Base-by-base conservation (phyloP, 768 basidiomycete genomes). In the Leccinum incarnatum region DNA sequence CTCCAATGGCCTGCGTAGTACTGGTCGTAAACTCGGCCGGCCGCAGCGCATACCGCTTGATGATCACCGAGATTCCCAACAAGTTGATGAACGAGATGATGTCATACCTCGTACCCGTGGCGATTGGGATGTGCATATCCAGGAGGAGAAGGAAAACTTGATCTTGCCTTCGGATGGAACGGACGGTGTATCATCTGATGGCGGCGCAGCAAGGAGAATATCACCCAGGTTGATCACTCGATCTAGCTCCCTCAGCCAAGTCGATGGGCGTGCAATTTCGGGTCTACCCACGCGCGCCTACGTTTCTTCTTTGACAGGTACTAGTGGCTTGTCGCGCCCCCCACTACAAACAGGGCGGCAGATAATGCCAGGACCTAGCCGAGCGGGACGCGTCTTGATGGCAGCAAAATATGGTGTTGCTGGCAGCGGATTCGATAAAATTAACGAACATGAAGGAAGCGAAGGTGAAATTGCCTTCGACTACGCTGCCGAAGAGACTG, bases 361-460 rank as follows among this genome's bases (percentile, higher is more conserved):
- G 60, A 76, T 80, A 55, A 66, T 75, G 40, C 75, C 81, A 2
- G 79, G 78, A 23, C 74, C 78, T 30, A 78, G 67, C 60, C 76
- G 83, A 54, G 75, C 81, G 12, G 81, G 78, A 11, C 77, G 83
- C n/a, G 72, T 82, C 11, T 73, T 82, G 69, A 82, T 82, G 72
- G 70, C 63, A 42, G 50, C 62, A 47, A 74, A 75, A 60, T 74
- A 72, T 47, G 72, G 75, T 37, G 58, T 51, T 3, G 58, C 65
- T 30, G 57, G 67, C 17, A 64, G 69, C 25, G 72, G 75, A 30
- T 75, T 82, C 51, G 83, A 84, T 62, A 78, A 80, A 55, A 82
- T 84, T 29, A 78, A 77, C 45, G 78, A 81, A 63, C 56, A 70
- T 6, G 81, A 81, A 51, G 66, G 66, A 14, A 76, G 74, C 48